These are phyloP conservation scores for Plasmodium relictum DNA, from an alignment of 169 alveolate species.

Conservation along the genomic window DNA sequence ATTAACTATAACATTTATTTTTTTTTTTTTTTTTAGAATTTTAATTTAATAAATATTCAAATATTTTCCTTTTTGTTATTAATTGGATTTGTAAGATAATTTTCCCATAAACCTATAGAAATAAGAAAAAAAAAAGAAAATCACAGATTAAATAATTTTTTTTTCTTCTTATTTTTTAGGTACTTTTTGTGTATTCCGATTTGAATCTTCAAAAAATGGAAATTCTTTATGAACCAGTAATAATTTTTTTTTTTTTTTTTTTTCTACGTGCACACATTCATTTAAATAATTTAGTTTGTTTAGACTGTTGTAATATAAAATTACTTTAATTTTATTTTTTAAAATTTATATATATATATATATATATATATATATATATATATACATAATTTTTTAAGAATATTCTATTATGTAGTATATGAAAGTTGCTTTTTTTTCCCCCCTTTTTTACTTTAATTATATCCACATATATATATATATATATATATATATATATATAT, in stretches of 20 bases:
- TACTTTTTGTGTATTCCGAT: constrained; percentile 23
- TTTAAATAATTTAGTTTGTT: too few species aligned
- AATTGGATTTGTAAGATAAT: constrained; percentile 25
- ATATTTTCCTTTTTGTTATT: constrained; percentile 27
- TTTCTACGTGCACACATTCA: background rate
- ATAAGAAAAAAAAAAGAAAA: background rate
- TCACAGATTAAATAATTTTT: background rate
- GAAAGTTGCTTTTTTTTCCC: too few species aligned
- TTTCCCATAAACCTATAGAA: background rate
- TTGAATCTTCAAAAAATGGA: constrained; percentile 54
- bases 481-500: constrained; percentile 10
- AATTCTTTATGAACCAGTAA: constrained; percentile 44
- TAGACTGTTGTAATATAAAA: too few species aligned
- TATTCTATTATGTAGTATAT: too few species aligned
- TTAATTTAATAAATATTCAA: constrained; percentile 17
- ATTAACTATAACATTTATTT: background rate
- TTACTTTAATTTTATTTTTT: too few species aligned
- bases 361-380: too few species aligned
- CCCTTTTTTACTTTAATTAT: too few species aligned
- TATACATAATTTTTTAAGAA: too few species aligned
- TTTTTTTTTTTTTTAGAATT: constrained; percentile 26
- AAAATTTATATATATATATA: too few species aligned
- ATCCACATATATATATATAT: background rate
- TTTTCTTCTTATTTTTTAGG: background rate
- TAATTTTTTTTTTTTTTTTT: background rate